Evolutionary conservation across 768 basidiomycete species (phyloP), one percentile per base, ranked within the genome.

Genomic region (Fomitopsis serialis): DNA sequence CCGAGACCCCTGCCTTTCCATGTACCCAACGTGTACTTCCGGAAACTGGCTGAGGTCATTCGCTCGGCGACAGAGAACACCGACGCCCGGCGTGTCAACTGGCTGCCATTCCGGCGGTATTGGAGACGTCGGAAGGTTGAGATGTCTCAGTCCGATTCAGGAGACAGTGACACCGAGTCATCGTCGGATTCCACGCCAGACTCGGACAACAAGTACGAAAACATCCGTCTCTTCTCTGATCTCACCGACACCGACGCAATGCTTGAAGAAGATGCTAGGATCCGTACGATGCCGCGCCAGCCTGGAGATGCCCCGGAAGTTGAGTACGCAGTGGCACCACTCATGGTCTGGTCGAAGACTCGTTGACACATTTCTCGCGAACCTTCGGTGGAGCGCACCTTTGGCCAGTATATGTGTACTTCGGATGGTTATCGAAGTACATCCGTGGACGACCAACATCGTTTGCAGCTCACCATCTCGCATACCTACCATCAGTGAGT

Each of bases 351-450:
- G 58, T 69, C 66, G 0, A 67, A 69, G n/a, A n/a, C n/a, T n/a
- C n/a, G n/a, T n/a, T 36, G 49, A 56, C 0, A 69, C 67, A 0
- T 59, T 61, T 21, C 60, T 67, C 1, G 58, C 66, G 0, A 44
- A 52, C n/a, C 2, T 70, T 68, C 47, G 66, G 68, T 0, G 53
- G 51, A 0, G 61, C 66, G 1, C 36, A 57, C 0, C 48, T 62
- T 1, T 78, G 74, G 78, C 76, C 74, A 2, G 29, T 74, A 0
- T 79, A 78, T 50, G 36, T 69, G 0, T 71, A 54, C 42, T 64
- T 75, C 27, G 74, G 73, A 0, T 73, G 72, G 45, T 60, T 67
- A 8, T 74, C 73, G 0, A 80, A 79, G 56, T 77, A 76, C 46
- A 53, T n/a, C n/a, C 62, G 2, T 61, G 67, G 1, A 56, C 56